Evolutionary conservation across 345 rosid species (phyloP), one percentile per base, ranked within the genome.

Genomic region (Orychophragmus violaceus): DNA sequence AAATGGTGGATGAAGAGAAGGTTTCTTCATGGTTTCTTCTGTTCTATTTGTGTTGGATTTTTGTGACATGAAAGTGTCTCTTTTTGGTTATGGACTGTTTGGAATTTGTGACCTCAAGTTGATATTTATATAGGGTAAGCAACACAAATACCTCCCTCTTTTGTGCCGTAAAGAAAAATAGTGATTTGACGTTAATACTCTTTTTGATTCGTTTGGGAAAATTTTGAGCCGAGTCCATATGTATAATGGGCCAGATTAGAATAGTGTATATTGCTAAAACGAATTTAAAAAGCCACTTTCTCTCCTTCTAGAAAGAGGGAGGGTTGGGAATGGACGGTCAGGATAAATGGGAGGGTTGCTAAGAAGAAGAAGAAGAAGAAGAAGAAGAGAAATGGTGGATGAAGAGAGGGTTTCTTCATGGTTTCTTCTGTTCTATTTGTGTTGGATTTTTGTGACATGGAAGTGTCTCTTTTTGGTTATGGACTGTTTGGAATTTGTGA

Each of bases 1-100:
- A 62, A 53, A 9, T 44, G 69, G 45, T 52, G 33, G 68, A 41
- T 61, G 54, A 52, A 70, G 62, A 51, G 46, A 59, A 50, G 48
- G 44, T 66, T 48, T 58, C 8, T 17, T 42, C 77, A 66, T 66
- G 48, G 49, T 73, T 51, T 65, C 24, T 50, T 45, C 29, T 72
- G 53, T 57, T 54, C 24, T 62, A 1, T 65, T 37, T 64, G 53
- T 36, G 46, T 55, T 63, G 49, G 55, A 1, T 12, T 41, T 18
- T 52, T 44, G 69, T 70, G 61, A 70, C 32, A 41, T 12, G 50
- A 19, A 51, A 52, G 25, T 54, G 36, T 16, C 12, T 44, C 6
- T 62, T 53, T 54, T 33, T 24, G 25, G 61, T 10, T 51, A 70
- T 39, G 68, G 55, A 44, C 16, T 54, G 35, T 61, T 59, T 71